Percentiles rank a stretch among this genome's conserved stretches.
phyloP scores from a whole-genome alignment of 176 grass and related monocot species.

The Phoenix roebelenii region DNA sequence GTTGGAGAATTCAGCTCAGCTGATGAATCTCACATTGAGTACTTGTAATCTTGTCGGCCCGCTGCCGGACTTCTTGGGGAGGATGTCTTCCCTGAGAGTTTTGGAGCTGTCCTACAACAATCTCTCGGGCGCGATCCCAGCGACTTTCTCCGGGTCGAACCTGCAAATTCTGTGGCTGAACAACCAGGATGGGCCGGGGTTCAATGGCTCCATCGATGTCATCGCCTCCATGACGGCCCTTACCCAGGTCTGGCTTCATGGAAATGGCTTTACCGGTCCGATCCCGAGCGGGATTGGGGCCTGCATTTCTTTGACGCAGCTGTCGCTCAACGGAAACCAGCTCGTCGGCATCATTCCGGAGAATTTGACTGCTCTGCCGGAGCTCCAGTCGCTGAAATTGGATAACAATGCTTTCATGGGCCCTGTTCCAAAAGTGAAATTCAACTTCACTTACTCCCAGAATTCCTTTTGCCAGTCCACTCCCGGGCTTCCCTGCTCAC shows the following conservation, averaged over 20 bases:
- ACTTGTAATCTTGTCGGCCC: conserved; percentile 37
- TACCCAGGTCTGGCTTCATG: conserved; percentile 66
- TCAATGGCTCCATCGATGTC: conserved; percentile 52
- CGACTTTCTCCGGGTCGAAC: conserved; percentile 18
- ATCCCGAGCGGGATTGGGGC: conserved; percentile 42
- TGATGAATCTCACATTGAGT: conserved; percentile 32
- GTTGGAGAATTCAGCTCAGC: conserved; percentile 31
- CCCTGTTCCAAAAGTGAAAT: conserved; percentile 39
- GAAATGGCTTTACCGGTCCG: conserved; percentile 61
- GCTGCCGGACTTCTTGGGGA: conserved; percentile 41
- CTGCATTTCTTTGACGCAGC: conserved; percentile 23
- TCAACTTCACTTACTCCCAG: conserved; percentile 29
- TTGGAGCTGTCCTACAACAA: conserved; percentile 67
- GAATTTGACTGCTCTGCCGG: conserved; percentile 23
- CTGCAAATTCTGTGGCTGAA: conserved; percentile 75
- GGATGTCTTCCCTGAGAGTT: conserved; percentile 27
- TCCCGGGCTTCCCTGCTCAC: conserved; percentile 33
- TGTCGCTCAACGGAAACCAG: conserved; percentile 64
- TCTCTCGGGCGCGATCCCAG: conserved; percentile 45
- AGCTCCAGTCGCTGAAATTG: conserved; percentile 38
- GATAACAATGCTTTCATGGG: conserved; percentile 75
- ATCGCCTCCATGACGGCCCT: conserved; percentile 39
- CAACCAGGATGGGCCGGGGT: conserved; percentile 46
- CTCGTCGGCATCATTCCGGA: conserved; percentile 56
- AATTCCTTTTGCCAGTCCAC: conserved; percentile 53